phyloP scores from a whole-genome alignment of 371 early-diverging fungal genomes.

The Rhizopus delemar region DNA sequence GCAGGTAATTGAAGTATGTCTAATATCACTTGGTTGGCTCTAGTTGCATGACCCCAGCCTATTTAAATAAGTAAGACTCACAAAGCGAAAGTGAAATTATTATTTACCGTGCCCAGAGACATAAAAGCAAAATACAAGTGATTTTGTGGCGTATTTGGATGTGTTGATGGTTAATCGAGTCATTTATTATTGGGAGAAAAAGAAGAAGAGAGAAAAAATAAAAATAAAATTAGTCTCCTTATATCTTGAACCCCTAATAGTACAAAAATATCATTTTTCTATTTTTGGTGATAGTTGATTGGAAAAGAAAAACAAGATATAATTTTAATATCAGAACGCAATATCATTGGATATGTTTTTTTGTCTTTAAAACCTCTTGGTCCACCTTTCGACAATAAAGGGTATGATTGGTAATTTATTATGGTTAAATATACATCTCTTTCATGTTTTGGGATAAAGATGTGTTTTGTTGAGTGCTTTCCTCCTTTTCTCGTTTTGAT shows the following conservation, averaged over 20 bases:
- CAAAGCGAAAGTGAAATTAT: not conserved
- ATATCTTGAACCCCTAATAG: not conserved
- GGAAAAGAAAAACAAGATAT: not conserved
- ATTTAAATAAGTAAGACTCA: constrained; percentile 2
- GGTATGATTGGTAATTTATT: not conserved
- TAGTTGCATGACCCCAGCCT: constrained; percentile 76
- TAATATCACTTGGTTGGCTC: constrained; percentile 60
- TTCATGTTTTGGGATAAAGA: constrained; percentile 23
- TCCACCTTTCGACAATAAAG: not conserved
- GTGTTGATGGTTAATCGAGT: constrained; percentile 31
- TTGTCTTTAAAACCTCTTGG: not conserved
- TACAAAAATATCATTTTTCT: no score
- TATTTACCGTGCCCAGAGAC: constrained; percentile 68
- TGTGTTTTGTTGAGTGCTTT: not conserved
- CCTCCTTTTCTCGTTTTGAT: constrained; percentile 6
- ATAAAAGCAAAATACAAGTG: constrained; percentile 64
- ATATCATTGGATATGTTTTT: not conserved
- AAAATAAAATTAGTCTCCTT: constrained; percentile 4
- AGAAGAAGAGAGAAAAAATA: constrained; percentile 5
- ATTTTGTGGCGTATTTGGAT: constrained; percentile 13
- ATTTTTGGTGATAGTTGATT: not conserved
- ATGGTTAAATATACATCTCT: constrained; percentile 31
- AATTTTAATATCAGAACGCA: not conserved
- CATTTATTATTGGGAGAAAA: constrained; percentile 11
- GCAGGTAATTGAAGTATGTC: constrained; percentile 58